Evolutionary conservation across 306 rosid species (phyloP), one percentile per base, ranked within the genome.

Genomic region (Dryas alaskensis): DNA sequence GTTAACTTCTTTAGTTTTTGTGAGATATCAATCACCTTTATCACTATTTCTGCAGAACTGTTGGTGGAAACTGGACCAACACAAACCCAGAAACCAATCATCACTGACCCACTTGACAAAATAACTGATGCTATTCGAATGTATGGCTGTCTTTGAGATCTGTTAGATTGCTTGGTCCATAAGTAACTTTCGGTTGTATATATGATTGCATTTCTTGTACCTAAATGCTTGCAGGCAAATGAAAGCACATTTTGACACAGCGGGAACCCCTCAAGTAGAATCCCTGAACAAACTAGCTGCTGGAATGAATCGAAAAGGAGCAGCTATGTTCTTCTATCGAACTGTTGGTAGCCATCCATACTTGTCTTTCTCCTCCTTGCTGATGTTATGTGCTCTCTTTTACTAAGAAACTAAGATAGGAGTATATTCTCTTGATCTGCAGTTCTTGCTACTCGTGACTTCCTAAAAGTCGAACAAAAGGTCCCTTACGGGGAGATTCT

Each of bases 41-140:
- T 22, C n/a, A 42, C 50, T 76, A 71, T 67, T 66, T 77, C 82
- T 81, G 80, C 91, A 91, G 98, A 91, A 70, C 77, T 89, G 19
- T 65, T 91, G 50, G 89, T 87, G 83, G 96, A 91, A 81, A 93
- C 97, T 70, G 97, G 87, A 61, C 89, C 79, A 8, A 85, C 98
- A 1, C 97, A 88, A 81, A 93, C 92, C 62, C 98, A 84, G 74
- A 83, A 42, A 12, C 81, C 80, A 4, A 22, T 77, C 52, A 80
- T 45, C 65, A 54, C 85, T 54, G 76, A 63, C 42, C 82, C 85
- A 3, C 53, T 69, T 78, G 96, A 89, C 82, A 77, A 77, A 77
- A 79, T 90, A 44, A 88, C 96, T 12, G 85, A 86, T 78, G 84
- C 91, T 22, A 87, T 91, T 72, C 84, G 84, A 69, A 79, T 65